Conservation (phyloP, 2,329 filamentous ascomycete species). For the Cytospora chrysosperma region DNA sequence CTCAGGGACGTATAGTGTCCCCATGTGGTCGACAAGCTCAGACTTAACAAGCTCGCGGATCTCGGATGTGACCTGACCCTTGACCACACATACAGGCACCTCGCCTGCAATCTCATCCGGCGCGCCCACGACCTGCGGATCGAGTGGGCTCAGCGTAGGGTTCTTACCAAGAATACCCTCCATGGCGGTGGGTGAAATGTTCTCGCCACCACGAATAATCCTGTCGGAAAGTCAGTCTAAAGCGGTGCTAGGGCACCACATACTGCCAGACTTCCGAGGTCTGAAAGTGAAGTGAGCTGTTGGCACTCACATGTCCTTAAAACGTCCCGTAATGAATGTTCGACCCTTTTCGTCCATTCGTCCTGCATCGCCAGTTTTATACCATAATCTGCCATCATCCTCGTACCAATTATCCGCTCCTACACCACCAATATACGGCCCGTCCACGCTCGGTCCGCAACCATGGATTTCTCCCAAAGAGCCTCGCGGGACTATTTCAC, state of each 20-base stretch:
- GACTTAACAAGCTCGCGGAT: conserved; percentile 12
- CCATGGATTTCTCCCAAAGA: conserved; percentile 8
- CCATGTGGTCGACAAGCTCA: conserved; percentile 15
- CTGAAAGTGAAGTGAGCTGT: neutral
- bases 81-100: conserved; percentile 14
- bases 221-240: neutral
- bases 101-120: conserved; percentile 11
- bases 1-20: conserved; percentile 13
- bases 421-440: conserved; percentile 13
- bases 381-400: conserved; percentile 9
- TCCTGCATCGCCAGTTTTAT: conserved; percentile 13
- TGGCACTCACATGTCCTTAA: conserved; percentile 11
- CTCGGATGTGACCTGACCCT: neutral
- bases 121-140: conserved; percentile 9
- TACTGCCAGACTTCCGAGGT: too few species aligned
- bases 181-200: conserved; percentile 11
- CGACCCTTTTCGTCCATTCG: conserved; percentile 10
- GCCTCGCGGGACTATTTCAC: conserved; percentile 3
- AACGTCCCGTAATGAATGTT: conserved; percentile 5
- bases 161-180: conserved; percentile 5
- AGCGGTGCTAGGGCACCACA: neutral
- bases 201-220: conserved; percentile 19
- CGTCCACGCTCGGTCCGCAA: conserved; percentile 8
- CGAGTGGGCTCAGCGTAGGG: neutral
- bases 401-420: conserved; percentile 19